Conservation (phyloP, 352 stramenopile genomes). For the Phytopythium kandeliae region DNA sequence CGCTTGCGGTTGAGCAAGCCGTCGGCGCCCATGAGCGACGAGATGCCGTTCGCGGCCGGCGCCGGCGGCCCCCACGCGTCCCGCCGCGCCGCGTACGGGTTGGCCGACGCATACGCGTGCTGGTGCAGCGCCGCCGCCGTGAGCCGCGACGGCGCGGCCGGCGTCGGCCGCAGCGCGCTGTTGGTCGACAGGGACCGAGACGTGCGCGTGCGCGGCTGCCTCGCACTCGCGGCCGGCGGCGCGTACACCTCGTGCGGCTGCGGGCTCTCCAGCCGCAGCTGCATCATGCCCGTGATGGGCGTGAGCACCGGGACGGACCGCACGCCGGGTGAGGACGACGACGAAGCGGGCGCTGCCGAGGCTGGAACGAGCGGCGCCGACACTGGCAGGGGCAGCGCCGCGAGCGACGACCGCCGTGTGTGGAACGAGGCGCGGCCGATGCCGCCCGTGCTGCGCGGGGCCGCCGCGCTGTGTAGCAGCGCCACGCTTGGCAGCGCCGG, state of each 20-base stretch:
- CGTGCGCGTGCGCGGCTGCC: slow-evolving; percentile 6
- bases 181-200: slow-evolving; percentile 10
- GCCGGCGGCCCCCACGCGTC: slow-evolving; percentile 30
- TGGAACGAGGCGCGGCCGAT: slow-evolving; percentile 18
- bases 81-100: slow-evolving; percentile 31
- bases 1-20: slow-evolving; percentile 61
- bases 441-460: slow-evolving; percentile 13
- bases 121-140: slow-evolving; percentile 36
- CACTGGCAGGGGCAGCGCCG: slow-evolving; percentile 42
- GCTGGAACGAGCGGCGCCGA: slow-evolving; percentile 16
- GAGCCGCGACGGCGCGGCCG: slow-evolving; percentile 15
- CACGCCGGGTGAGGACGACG: slow-evolving; percentile 5
- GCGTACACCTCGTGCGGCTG: slow-evolving; percentile 17
- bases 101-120: slow-evolving; percentile 41
- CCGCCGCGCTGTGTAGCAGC: slow-evolving; percentile 18
- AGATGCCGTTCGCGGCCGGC: slow-evolving; percentile 11
- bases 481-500: slow-evolving; percentile 34
- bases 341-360: slow-evolving; percentile 4
- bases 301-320: slow-evolving; percentile 37
- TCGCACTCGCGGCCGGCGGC: too few species aligned
- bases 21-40: slow-evolving; percentile 29
- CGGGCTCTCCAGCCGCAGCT: slow-evolving; percentile 49
- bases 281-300: slow-evolving; percentile 71
- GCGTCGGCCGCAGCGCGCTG: slow-evolving; percentile 9
- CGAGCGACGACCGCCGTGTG: slow-evolving; percentile 38